Conservation (phyloP, 257 asterid genomes). For the Ligustrum vulgare region DNA sequence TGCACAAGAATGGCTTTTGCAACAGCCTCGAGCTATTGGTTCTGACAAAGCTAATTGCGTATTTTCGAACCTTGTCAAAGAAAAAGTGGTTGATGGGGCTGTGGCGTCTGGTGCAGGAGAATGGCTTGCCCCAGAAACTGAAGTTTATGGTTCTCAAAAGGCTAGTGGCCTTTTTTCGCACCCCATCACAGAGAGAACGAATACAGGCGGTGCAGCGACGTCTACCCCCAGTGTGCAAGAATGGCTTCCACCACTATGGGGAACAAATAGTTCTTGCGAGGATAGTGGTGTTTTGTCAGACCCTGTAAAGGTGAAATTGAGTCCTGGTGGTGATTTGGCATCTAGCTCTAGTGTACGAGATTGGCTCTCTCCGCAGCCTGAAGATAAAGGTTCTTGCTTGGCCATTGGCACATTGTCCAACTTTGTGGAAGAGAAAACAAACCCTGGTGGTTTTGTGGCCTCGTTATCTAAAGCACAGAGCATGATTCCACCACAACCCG, state of each 20-base stretch:
- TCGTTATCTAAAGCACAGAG: neutral
- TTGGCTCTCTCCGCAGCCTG: neutral
- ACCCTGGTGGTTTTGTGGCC: constrained; percentile 3
- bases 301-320: neutral
- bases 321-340: neutral
- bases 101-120: neutral
- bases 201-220: neutral
- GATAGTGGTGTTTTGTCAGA: neutral
- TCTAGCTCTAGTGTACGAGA: neutral
- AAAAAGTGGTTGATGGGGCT: neutral
- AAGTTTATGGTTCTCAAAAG: neutral
- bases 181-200: neutral
- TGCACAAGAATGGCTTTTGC: neutral
- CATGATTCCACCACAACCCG: constrained; percentile 25
- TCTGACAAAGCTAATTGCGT: neutral
- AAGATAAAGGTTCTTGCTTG: neutral
- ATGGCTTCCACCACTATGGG: neutral
- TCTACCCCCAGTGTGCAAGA: neutral
- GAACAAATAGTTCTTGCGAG: neutral
- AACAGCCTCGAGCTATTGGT: neutral
- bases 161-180: neutral
- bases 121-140: neutral
- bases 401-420: neutral
- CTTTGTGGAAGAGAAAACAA: neutral
- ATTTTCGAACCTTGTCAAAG: neutral